These are phyloP conservation scores for Ministeria vibrans DNA, from an alignment of 78 protist genomes.

Conservation along the genomic window DNA sequence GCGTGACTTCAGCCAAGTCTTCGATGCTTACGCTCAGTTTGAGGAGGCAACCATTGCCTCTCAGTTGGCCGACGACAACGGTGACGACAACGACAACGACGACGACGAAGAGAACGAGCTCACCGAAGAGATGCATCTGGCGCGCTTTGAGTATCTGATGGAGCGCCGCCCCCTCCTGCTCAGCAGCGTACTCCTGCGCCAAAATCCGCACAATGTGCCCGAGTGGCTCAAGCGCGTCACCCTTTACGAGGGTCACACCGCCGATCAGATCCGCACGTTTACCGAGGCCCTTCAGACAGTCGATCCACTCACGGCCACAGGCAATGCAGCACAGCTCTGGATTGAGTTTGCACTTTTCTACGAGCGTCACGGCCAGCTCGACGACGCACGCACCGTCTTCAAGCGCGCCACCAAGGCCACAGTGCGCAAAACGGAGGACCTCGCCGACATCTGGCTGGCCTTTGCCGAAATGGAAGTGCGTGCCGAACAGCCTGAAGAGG, in stretches of 20 bases:
- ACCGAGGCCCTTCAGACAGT: slow-evolving; percentile 52
- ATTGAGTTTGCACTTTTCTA: slow-evolving; percentile 25
- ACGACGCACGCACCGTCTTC: slow-evolving; percentile 56
- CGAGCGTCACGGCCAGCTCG: slow-evolving; percentile 36
- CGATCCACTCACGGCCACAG: slow-evolving; percentile 44
- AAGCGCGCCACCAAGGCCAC: slow-evolving; percentile 42
- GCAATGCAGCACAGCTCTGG: slow-evolving; percentile 24
- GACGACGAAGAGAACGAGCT: slow-evolving; percentile 14
- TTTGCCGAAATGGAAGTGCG: slow-evolving; percentile 91
- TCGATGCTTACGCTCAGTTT: slow-evolving; percentile 90
- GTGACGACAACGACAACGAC: neutral
- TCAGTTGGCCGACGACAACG: neutral
- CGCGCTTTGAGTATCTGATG: slow-evolving; percentile 69
- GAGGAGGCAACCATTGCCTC: slow-evolving; percentile 66
- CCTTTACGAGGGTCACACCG: slow-evolving; percentile 38
- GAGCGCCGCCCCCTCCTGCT: slow-evolving; percentile 73
- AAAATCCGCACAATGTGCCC: slow-evolving; percentile 90
- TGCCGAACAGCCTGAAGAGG: slow-evolving; percentile 21
- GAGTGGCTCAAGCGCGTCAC: slow-evolving; percentile 93
- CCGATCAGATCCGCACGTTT: slow-evolving; percentile 61
- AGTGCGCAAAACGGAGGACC: slow-evolving; percentile 63
- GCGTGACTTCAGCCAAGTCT: slow-evolving; percentile 84
- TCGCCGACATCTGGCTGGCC: slow-evolving; percentile 84
- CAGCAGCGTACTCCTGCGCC: slow-evolving; percentile 74
- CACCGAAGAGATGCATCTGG: slow-evolving; percentile 68